A percentile compares a stretch with the other conserved stretches of the same genome.
These are phyloP conservation scores for Beta lomatogona DNA, from an alignment of 179 eudicot species.

Conservation along the genomic window DNA sequence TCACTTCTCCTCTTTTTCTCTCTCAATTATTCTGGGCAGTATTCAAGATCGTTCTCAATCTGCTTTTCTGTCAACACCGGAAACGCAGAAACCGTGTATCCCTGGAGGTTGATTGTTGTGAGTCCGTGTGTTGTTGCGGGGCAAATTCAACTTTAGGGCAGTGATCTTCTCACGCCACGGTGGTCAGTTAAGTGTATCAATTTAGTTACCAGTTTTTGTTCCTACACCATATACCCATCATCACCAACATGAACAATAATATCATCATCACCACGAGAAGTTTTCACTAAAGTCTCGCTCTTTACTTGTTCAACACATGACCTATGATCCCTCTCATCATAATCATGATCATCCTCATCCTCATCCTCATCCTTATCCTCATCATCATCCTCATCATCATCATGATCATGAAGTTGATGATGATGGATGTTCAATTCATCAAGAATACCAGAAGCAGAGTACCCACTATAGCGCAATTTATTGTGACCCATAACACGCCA, in stretches of 20 bases:
- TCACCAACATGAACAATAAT: slow-evolving; percentile 20
- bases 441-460: slow-evolving; percentile 49
- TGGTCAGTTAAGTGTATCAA: no score
- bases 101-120: no score
- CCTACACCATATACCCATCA: slow-evolving; percentile 54
- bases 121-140: no score
- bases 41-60: no score
- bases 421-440: slow-evolving; percentile 29
- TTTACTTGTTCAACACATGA: slow-evolving; percentile 14
- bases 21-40: no score
- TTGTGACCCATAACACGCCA: slow-evolving; percentile 29
- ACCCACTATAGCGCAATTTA: slow-evolving; percentile 30
- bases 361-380: slow-evolving; percentile 5
- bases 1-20: no score
- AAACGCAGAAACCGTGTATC: no score
- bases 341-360: neutral
- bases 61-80: no score
- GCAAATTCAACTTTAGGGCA: no score
- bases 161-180: no score
- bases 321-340: neutral
- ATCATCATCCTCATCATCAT: neutral
- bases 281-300: neutral
- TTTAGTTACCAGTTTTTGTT: no score
- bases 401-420: slow-evolving; percentile 4
- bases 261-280: slow-evolving; percentile 15